A percentile compares a stretch with the other conserved stretches of the same genome.
phyloP scores from a whole-genome alignment of 2,329 filamentous ascomycete species.

The Penicillium rolfsii region DNA sequence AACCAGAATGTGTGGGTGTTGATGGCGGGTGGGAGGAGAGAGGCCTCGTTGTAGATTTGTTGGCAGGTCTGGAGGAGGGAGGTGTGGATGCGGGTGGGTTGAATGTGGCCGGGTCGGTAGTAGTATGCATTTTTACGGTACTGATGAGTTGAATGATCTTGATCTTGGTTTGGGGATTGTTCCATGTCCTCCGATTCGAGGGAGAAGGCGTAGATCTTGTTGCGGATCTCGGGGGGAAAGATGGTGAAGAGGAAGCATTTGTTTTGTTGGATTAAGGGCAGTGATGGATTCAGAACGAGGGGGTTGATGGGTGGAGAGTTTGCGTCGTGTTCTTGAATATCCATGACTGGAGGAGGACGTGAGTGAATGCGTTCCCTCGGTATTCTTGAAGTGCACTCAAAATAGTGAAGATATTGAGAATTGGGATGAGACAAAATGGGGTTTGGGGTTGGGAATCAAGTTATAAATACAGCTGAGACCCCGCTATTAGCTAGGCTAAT shows the following conservation, averaged over 20 bases:
- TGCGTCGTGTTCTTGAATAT: background rate
- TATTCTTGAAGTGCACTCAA: background rate
- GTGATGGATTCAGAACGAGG: background rate
- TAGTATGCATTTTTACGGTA: constrained; percentile 30
- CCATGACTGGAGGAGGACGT: background rate
- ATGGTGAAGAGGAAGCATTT: background rate
- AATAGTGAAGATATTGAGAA: background rate
- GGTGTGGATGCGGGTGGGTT: constrained; percentile 34
- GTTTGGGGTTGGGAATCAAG: background rate
- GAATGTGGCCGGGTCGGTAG: constrained; percentile 38
- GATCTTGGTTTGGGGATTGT: too few species aligned
- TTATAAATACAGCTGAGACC: background rate
- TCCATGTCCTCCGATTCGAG: background rate
- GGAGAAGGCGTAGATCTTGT: constrained; percentile 1
- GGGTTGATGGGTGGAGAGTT: background rate
- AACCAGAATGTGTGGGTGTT: constrained; percentile 38
- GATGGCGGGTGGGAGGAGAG: constrained; percentile 36
- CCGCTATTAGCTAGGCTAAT: background rate
- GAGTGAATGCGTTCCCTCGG: background rate
- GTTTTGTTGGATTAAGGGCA: background rate
- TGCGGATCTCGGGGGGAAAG: background rate
- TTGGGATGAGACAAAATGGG: background rate
- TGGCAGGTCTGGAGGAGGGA: constrained; percentile 45
- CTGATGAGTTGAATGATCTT: background rate
- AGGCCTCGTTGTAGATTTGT: constrained; percentile 44